Conservation (phyloP, 495 filamentous ascomycete genomes). For the Astrocystis sublimbata region DNA sequence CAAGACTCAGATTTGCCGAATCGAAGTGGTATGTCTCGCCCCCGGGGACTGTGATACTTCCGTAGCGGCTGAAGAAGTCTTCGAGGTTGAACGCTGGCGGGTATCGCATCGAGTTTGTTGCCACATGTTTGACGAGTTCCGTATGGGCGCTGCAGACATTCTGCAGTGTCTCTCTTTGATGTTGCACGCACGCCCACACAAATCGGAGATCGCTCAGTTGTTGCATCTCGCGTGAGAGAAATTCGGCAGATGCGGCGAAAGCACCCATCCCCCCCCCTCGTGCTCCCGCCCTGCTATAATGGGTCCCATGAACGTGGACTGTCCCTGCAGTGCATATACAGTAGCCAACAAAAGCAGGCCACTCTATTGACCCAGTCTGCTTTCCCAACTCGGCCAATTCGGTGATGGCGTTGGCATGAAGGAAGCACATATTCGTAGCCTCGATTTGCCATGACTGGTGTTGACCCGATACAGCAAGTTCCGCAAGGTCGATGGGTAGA, state of each 20-base stretch:
- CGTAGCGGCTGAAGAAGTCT: conserved; percentile 82
- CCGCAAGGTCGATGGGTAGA: conserved; percentile 76
- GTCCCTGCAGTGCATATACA: conserved; percentile 81
- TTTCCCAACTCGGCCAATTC: conserved; percentile 78
- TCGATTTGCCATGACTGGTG: conserved; percentile 92
- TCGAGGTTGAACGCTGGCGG: conserved; percentile 80
- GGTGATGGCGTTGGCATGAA: conserved; percentile 82
- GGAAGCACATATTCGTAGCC: conserved; percentile 81
- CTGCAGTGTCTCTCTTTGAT: conserved; percentile 76
- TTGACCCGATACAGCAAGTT: conserved; percentile 74
- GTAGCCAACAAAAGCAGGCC: conserved; percentile 81
- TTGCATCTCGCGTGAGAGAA: conserved; percentile 73
- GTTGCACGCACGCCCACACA: conserved; percentile 74
- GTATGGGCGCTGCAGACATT: conserved; percentile 70
- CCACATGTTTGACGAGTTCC: conserved; percentile 70
- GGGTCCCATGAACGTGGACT: conserved; percentile 80
- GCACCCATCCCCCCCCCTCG: conserved; percentile 58
- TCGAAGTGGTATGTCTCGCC: conserved; percentile 52
- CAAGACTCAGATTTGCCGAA: conserved; percentile 51
- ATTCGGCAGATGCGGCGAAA: conserved; percentile 61
- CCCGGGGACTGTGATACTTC: conserved; percentile 43
- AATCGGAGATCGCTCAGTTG: conserved; percentile 72
- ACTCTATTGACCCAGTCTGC: conserved; percentile 66
- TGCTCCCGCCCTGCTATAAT: conserved; percentile 66
- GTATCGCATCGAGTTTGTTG: conserved; percentile 59